Conservation (phyloP, 345 rosid genomes). For the Xanthoceras sorbifolium region DNA sequence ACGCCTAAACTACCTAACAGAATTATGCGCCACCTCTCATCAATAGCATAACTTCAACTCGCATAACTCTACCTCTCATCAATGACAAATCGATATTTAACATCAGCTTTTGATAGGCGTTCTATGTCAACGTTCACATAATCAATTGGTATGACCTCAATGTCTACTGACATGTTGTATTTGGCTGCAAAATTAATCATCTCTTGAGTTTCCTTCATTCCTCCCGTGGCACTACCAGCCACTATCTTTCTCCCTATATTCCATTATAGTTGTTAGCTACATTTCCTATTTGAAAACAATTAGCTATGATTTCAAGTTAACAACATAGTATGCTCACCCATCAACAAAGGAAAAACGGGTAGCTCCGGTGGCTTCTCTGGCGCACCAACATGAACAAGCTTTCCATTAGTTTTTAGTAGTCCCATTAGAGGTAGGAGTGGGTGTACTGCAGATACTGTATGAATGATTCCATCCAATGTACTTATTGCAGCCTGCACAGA, state of each 20-base stretch:
- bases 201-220: constrained; percentile 63
- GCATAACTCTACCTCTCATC: no score
- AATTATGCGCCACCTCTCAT: no score
- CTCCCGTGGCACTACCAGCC: constrained; percentile 48
- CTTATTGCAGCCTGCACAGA: constrained; percentile 18
- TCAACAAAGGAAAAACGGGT: constrained; percentile 36
- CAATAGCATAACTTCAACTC: no score
- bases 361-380: constrained; percentile 52
- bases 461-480: constrained; percentile 57
- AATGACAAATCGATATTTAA: constrained; percentile 60
- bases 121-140: constrained; percentile 59
- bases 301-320: neutral
- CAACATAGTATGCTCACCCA: constrained; percentile 31
- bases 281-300: neutral
- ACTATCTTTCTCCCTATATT: constrained; percentile 46
- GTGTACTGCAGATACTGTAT: constrained; percentile 55
- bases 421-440: constrained; percentile 45
- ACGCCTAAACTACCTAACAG: no score
- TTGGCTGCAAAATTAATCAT: constrained; percentile 55
- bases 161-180: constrained; percentile 45
- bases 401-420: constrained; percentile 54
- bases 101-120: constrained; percentile 42
- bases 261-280: neutral
- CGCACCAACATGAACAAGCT: constrained; percentile 51
- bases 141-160: constrained; percentile 52